A percentile compares a stretch with the other conserved stretches of the same genome.
phyloP scores from a whole-genome alignment of 305 asterid genomes.

The Fraxinus dipetala region DNA sequence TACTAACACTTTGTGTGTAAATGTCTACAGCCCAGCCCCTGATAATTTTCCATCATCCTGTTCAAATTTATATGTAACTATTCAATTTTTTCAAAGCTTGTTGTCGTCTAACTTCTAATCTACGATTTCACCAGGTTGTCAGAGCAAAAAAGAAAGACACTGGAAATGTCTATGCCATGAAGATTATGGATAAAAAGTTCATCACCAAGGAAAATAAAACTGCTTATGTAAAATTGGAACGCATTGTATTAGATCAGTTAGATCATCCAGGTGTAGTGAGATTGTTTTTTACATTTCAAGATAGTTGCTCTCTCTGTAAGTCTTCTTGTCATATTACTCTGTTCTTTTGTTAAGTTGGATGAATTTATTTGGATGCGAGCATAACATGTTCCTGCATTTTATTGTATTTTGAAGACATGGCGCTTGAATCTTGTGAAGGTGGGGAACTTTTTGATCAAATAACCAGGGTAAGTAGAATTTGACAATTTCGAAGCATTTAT shows the following conservation, averaged over 20 bases:
- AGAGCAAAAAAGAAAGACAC: conserved; percentile 97
- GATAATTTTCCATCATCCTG: background rate
- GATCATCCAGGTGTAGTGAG: conserved; percentile 97
- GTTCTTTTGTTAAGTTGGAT: conserved; percentile 16
- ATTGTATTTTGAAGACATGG: conserved; percentile 74
- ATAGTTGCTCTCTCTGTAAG: conserved; percentile 90
- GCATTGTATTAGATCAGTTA: conserved; percentile 92
- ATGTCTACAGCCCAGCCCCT: background rate
- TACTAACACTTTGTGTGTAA: background rate
- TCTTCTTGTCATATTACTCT: conserved; percentile 21
- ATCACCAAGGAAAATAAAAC: conserved; percentile 97
- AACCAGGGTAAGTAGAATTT: conserved; percentile 65
- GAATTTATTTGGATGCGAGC: conserved; percentile 9
- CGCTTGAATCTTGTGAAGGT: conserved; percentile 98
- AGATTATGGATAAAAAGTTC: conserved; percentile 98
- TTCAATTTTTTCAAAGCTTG: conserved; percentile 3
- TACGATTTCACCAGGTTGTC: conserved; percentile 61
- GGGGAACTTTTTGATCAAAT: conserved; percentile 99
- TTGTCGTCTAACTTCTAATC: background rate
- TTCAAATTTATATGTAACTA: background rate
- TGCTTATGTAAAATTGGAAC: conserved; percentile 95
- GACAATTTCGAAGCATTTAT: background rate
- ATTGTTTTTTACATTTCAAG: conserved; percentile 91
- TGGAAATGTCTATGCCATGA: conserved; percentile 81
- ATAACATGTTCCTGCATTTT: conserved; percentile 25